Evolutionary conservation across 768 basidiomycete species (phyloP), one percentile per base, ranked within the genome.

Genomic region (Mycena galericulata): DNA sequence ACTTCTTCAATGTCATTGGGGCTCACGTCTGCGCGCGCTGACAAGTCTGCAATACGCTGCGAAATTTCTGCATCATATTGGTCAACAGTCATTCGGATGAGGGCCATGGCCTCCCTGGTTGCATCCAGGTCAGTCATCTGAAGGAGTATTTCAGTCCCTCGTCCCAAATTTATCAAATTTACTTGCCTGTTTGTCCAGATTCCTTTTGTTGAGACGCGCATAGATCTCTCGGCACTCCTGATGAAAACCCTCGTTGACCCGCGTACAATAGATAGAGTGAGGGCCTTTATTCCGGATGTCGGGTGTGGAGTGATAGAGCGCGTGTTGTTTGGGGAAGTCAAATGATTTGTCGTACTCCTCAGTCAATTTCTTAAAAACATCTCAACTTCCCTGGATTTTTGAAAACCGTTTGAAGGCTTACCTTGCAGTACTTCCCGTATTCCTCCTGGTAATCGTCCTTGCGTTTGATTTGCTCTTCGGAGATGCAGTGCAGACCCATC

Each of bases 21-120:
- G n/a, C 15, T 34, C 55, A 58, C 45, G 26, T 24, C 56, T 7
- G 64, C 29, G 17, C 22, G 49, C n/a, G 34, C 20, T 30, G 62
- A 55, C n/a, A 51, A 10, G 5, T 4, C 49, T 4, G 34, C 24
- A 22, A 59, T 27, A 1, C 29, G 36, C 12, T 58, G 17, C 14
- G n/a, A 24, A 20, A 54, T 24, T 17, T 59, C 67, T 0, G 24
- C 30, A 30, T 74, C 69, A 43, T 65, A 49, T 15, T 41, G 54
- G 17, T 73, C 40, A 8, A 74, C 45, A 18, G 63, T 53, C 51
- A 72, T 67, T 20, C 60, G 71, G 12, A 74, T 71, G 9, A 20
- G 29, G 30, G 71, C 72, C 50, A 72, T 68, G 2, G 54, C 69
- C 30, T 70, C 69, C 53, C 47, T 54, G 45, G 30, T 62, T 12